Conservation (phyloP, 2,329 filamentous ascomycete genomes). For the Alternaria solani region DNA sequence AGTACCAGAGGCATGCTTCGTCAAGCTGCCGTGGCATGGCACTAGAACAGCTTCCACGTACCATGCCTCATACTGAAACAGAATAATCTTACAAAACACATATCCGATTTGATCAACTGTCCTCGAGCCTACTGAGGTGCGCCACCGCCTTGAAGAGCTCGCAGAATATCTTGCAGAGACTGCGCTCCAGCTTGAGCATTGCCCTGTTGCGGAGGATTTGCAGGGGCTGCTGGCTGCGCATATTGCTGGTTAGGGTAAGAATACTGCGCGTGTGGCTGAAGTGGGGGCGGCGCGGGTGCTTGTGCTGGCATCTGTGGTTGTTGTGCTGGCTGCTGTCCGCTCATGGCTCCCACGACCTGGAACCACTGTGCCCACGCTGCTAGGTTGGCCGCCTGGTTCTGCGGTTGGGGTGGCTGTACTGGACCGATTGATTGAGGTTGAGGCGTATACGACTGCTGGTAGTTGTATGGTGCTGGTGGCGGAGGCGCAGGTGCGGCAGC, state of each 20-base stretch:
- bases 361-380: slow-evolving; percentile 43
- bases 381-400: slow-evolving; percentile 39
- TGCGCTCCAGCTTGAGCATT: slow-evolving; percentile 33
- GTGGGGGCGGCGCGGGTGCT: slow-evolving; percentile 32
- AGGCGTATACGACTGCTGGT: slow-evolving; percentile 23
- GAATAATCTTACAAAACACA: slow-evolving; percentile 14
- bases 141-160: slow-evolving; percentile 36
- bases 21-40: background rate
- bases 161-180: slow-evolving; percentile 44
- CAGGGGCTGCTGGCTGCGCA: slow-evolving; percentile 29
- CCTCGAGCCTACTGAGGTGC: slow-evolving; percentile 13
- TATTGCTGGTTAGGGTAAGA: slow-evolving; percentile 38
- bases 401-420: slow-evolving; percentile 19
- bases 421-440: slow-evolving; percentile 13
- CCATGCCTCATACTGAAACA: slow-evolving; percentile 7
- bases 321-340: slow-evolving; percentile 30
- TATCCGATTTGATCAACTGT: background rate
- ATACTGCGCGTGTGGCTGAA: slow-evolving; percentile 34
- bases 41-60: background rate
- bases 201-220: slow-evolving; percentile 27
- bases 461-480: slow-evolving; percentile 27
- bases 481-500: slow-evolving; percentile 25
- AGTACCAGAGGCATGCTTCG: slow-evolving; percentile 6
- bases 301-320: slow-evolving; percentile 29
- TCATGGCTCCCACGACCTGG: slow-evolving; percentile 36